Evolutionary conservation across 2,329 filamentous ascomycete genomes (phyloP), one percentile per base, ranked within the genome.

Genomic region (Xylariaceae sp.): DNA sequence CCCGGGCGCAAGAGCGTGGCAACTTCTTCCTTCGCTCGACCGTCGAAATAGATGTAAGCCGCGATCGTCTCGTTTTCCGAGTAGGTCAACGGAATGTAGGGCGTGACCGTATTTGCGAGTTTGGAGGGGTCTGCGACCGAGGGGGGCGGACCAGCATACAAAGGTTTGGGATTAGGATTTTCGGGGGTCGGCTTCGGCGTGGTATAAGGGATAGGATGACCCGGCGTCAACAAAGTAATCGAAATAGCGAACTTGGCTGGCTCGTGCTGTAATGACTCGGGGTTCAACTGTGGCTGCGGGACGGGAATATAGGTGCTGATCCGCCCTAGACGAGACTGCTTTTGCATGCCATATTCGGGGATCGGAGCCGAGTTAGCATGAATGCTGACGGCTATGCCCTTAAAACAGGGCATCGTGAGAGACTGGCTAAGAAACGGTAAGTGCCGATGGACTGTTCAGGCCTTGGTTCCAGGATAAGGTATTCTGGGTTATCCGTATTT

Each of bases 31-130:
- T 98, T 98, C 44, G 78, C 77, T 47, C 92, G 76, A 13, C 92
- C 92, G 63, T 98, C 92, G 59, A 98, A 98, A 68, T 98, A 98
- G 53, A 98, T 97, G 63, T 98, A 98, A 26, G 90, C 92, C 21
- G 92, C 92, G 54, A 98, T 90, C 11, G 92, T 98, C 68, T 98
- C 92, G 63, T 96, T 95, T 40, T 88, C 83, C 21, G 87, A 94
- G 45, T 85, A 83, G 14, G 92, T 97, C 67, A 96, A 80, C 37
- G 92, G 87, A 48, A 90, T 84, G 65, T 98, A 98, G 1, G 90
- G 88, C 38, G 76, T 80, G 46, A 96, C 74, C n/a, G 71, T 64
- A 49, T 74, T 72, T 41, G 65, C 60, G 50, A 64, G 66, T 50
- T 68, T 71, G 21, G 66, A 64, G 28, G 65, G 65, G 38, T 73